Percentiles rank a stretch among this genome's conserved stretches.
phyloP scores from a whole-genome alignment of 805 yeast species.

The Candida anglica region DNA sequence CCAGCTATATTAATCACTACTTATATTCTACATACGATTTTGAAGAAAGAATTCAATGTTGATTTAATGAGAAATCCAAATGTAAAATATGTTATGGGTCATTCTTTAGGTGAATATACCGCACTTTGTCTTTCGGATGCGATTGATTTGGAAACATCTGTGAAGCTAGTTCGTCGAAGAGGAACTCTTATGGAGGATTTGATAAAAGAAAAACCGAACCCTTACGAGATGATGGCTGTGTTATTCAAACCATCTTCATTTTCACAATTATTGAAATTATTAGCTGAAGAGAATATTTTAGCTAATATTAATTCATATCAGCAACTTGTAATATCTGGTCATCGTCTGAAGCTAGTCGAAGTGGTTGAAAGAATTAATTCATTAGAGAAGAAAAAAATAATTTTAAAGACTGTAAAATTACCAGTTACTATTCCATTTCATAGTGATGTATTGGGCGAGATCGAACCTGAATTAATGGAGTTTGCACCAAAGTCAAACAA shows the following conservation, averaged over 20 bases:
- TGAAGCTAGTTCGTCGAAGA: constrained; percentile 40
- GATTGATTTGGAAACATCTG: constrained; percentile 28
- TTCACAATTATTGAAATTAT: constrained; percentile 15
- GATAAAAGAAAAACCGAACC: constrained; percentile 9
- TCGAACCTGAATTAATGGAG: constrained; percentile 27
- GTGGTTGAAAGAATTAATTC: constrained; percentile 12
- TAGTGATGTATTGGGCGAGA: constrained; percentile 32
- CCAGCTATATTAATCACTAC: constrained; percentile 49
- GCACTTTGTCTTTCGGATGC: constrained; percentile 37
- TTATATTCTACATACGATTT: constrained; percentile 20
- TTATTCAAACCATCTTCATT: constrained; percentile 21
- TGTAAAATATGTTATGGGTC: constrained; percentile 35
- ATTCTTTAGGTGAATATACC: constrained; percentile 50
- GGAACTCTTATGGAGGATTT: constrained; percentile 40
- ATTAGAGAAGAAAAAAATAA: constrained; percentile 12
- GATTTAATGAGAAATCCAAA: constrained; percentile 11
- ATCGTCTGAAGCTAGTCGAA: constrained; percentile 15
- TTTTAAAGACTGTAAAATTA: constrained; percentile 24
- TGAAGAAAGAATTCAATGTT: constrained; percentile 14
- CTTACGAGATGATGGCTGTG: constrained; percentile 34
- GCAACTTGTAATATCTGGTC: constrained; percentile 46
- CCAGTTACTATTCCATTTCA: constrained; percentile 54
- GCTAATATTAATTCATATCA: constrained; percentile 44
- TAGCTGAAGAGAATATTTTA: constrained; percentile 22
- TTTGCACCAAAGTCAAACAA: constrained; percentile 10